These are phyloP conservation scores for Colletotrichum sp. DNA, from an alignment of 2,329 filamentous ascomycete species.

Conservation along the genomic window DNA sequence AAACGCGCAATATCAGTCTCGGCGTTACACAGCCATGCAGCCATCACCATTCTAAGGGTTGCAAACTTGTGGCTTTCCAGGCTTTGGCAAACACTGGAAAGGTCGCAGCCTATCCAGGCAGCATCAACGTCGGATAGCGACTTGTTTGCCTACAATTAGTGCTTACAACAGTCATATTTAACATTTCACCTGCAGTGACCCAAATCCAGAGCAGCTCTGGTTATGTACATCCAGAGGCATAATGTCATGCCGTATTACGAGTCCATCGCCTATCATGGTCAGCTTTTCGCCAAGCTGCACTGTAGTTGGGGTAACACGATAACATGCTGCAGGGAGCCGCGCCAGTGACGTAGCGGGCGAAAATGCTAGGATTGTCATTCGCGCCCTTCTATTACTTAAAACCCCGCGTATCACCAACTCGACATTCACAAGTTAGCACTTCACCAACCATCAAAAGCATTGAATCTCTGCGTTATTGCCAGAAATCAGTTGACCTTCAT, in stretches of 20 bases:
- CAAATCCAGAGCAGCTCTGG: not conserved
- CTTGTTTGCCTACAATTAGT: not conserved
- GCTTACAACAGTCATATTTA: not conserved
- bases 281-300: not conserved
- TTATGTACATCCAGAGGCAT: not conserved
- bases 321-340: not conserved
- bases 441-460: fast-evolving
- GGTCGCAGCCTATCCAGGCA: not conserved
- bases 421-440: not conserved
- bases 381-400: not conserved
- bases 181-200: not conserved
- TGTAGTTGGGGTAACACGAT: not conserved
- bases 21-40: not conserved
- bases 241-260: not conserved
- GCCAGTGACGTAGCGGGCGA: not conserved
- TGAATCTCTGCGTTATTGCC: no score
- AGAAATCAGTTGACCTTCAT: no score
- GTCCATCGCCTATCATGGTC: not conserved
- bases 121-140: not conserved
- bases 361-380: not conserved
- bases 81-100: not conserved
- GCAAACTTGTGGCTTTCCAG: not conserved
- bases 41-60: not conserved
- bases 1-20: not conserved
- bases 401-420: not conserved